These are phyloP conservation scores for Debaryomycetaceae sp. DNA, from an alignment of 1,139 yeast species.

Conservation along the genomic window DNA sequence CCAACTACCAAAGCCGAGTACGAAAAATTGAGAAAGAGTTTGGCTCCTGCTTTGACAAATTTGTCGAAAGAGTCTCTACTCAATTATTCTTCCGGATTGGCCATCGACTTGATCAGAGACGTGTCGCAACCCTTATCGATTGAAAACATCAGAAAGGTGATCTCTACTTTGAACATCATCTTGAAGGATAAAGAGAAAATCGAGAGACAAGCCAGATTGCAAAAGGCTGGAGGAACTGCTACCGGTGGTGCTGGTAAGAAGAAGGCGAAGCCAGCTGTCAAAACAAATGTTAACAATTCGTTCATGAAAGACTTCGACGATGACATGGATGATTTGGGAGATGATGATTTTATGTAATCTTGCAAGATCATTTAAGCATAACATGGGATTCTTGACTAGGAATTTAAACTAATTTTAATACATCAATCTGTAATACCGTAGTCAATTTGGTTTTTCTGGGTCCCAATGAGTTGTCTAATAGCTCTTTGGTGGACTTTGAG, in stretches of 20 bases:
- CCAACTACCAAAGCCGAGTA: conserved; percentile 79
- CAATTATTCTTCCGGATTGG: conserved; percentile 70
- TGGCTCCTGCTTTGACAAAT: conserved; percentile 62
- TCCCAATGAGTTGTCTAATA: no score
- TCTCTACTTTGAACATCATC: conserved; percentile 77
- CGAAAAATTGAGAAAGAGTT: conserved; percentile 77
- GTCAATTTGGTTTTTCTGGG: background rate
- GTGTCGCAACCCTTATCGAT: conserved; percentile 74
- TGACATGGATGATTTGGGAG: conserved; percentile 57
- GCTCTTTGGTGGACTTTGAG: no score
- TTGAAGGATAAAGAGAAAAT: conserved; percentile 84
- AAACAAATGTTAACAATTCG: conserved; percentile 71
- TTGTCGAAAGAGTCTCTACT: conserved; percentile 61
- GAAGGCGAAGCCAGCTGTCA: conserved; percentile 76
- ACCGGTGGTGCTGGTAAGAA: conserved; percentile 95
- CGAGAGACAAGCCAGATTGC: conserved; percentile 80
- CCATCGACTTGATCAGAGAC: conserved; percentile 84
- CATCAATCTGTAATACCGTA: background rate
- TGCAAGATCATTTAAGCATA: conserved; percentile 1
- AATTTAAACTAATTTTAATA: no score
- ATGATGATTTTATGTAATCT: conserved; percentile 84
- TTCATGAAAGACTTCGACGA: conserved; percentile 76
- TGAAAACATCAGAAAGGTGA: conserved; percentile 82
- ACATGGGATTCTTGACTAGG: background rate
- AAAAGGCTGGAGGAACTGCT: conserved; percentile 79